Conservation (phyloP, 192 early-diverging fungal species). For the Geosiphon pyriformis region DNA sequence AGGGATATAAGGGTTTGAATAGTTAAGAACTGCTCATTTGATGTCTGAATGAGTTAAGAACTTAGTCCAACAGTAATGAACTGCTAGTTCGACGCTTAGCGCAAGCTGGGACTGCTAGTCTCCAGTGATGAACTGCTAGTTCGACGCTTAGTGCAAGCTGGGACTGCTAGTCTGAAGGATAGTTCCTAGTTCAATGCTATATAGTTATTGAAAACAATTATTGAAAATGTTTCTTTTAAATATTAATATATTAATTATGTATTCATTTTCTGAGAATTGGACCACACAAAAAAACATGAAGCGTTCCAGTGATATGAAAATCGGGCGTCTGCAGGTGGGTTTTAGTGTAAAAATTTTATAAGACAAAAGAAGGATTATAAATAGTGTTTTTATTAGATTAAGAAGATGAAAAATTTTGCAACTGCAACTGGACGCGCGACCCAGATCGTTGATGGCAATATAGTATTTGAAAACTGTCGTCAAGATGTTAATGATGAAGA, state of each 20-base stretch:
- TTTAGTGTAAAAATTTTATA: conserved; percentile 8
- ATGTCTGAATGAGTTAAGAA: conserved; percentile 12
- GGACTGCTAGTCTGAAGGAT: conserved; percentile 12
- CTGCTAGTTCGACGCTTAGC: conserved; percentile 24
- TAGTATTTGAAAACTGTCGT: neutral
- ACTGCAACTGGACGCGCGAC: neutral
- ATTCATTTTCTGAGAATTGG: conserved; percentile 2
- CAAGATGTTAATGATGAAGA: too few relatives aligned
- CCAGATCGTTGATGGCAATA: neutral
- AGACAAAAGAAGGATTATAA: conserved; percentile 9
- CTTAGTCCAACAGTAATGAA: conserved; percentile 17
- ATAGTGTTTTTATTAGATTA: conserved; percentile 1
- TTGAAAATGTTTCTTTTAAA: neutral
- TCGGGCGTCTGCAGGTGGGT: neutral
- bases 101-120: conserved; percentile 21
- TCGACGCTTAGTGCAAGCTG: conserved; percentile 23
- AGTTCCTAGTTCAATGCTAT: neutral
- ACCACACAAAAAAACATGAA: neutral
- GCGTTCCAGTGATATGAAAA: neutral
- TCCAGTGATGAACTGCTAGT: conserved; percentile 24
- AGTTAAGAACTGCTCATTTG: too few relatives aligned
- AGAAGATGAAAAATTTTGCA: neutral
- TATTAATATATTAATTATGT: conserved; percentile 6
- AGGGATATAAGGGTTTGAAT: too few relatives aligned
- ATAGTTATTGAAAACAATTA: conserved; percentile 6